A percentile compares a stretch with the other conserved stretches of the same genome.
Evolutionary conservation across 2,329 filamentous ascomycete genomes (phyloP).

Genomic region (Colletotrichum plurivorum): DNA sequence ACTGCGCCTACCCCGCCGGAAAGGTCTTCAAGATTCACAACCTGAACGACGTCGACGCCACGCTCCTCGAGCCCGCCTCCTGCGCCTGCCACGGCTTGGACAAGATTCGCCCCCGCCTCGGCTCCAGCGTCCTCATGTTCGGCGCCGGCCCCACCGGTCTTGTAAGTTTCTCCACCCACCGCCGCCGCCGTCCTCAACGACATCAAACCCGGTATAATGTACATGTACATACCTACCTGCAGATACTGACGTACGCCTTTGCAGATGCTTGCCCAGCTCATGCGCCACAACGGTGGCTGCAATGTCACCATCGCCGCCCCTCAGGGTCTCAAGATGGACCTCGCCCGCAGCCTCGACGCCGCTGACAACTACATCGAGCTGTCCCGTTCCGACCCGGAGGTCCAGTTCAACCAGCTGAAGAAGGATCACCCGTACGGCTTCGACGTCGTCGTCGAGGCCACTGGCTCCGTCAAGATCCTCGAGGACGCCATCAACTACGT

Average conservation of each 20-base stretch:
- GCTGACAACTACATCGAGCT: slow-evolving; percentile 69
- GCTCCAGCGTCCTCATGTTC: slow-evolving; percentile 76
- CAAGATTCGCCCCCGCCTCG: slow-evolving; percentile 76
- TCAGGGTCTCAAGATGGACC: slow-evolving; percentile 78
- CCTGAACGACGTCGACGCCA: slow-evolving; percentile 77
- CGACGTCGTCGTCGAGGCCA: slow-evolving; percentile 77
- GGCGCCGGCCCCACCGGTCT: slow-evolving; percentile 78
- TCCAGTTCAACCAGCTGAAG: slow-evolving; percentile 74
- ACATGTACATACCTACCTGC: not conserved
- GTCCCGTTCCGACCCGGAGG: slow-evolving; percentile 66
- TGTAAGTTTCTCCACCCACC: slow-evolving; percentile 50
- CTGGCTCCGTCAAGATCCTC: slow-evolving; percentile 77
- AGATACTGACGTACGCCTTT: not conserved
- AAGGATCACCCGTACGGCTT: slow-evolving; percentile 79
- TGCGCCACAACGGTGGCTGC: slow-evolving; percentile 76
- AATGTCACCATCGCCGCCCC: slow-evolving; percentile 79
- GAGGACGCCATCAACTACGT: slow-evolving; percentile 81
- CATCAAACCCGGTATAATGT: not conserved
- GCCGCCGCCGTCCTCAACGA: slow-evolving; percentile 20
- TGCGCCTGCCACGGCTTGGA: slow-evolving; percentile 80
- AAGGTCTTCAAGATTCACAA: slow-evolving; percentile 77
- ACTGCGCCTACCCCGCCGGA: slow-evolving; percentile 67
- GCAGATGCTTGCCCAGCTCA: slow-evolving; percentile 71
- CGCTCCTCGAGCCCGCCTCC: slow-evolving; percentile 78
- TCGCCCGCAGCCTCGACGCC: slow-evolving; percentile 71